These are phyloP conservation scores for Mycena vitilis DNA, from an alignment of 768 basidiomycete species.

Conservation along the genomic window DNA sequence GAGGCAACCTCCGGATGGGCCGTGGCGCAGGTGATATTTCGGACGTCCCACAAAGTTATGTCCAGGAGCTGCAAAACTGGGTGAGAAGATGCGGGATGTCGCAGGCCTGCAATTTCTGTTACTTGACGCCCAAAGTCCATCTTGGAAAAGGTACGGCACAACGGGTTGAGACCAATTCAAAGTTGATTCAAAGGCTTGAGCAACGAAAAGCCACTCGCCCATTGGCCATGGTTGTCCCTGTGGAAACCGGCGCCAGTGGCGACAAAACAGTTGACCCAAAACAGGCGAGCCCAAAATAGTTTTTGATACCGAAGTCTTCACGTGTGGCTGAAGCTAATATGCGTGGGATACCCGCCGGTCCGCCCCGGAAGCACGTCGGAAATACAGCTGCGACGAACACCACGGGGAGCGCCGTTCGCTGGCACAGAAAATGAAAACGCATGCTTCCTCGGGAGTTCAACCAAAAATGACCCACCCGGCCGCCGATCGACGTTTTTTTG, in stretches of 20 bases:
- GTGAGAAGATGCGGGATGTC: neutral
- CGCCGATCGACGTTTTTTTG: no score
- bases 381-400: neutral
- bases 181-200: neutral
- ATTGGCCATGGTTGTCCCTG: neutral
- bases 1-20: constrained; percentile 2
- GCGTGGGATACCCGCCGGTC: neutral
- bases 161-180: neutral
- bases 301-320: constrained; percentile 1
- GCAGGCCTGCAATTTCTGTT: neutral
- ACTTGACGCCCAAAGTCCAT: no score
- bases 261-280: constrained; percentile 7
- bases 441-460: neutral
- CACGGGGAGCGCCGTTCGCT: neutral
- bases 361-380: constrained; percentile 2
- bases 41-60: neutral
- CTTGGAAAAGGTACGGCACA: no score
- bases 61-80: neutral
- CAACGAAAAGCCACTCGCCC: neutral
- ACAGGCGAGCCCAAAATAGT: neutral
- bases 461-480: no score
- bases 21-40: constrained; percentile 1
- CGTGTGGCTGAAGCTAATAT: neutral
- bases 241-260: no score
- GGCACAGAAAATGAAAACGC: neutral